Evolutionary conservation across 306 rosid genomes (phyloP).

Genomic region (Cyclanthera cordifolia): DNA sequence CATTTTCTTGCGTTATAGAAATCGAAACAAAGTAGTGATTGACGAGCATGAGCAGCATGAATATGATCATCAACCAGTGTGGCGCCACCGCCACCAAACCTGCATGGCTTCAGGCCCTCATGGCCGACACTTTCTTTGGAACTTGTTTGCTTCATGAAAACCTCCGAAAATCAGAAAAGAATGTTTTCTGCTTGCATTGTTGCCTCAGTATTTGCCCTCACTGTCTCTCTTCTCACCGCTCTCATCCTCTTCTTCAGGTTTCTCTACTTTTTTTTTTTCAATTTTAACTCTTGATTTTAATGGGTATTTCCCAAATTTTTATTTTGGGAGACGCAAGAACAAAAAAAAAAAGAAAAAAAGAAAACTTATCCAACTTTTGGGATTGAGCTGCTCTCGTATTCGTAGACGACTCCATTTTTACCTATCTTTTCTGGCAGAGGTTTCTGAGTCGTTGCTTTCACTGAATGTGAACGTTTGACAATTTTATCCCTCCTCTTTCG

Average conservation of each 20-base stretch:
- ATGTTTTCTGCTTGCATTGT: constrained; percentile 83
- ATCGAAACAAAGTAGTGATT: background rate
- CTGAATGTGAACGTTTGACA: constrained; percentile 2
- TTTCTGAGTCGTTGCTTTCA: constrained; percentile 76
- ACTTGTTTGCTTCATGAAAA: constrained; percentile 75
- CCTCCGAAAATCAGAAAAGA: constrained; percentile 90
- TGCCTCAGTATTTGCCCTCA: constrained; percentile 85
- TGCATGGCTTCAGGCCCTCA: constrained; percentile 82
- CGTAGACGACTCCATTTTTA: constrained; percentile 56
- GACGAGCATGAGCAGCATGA: too few relatives aligned
- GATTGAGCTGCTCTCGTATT: constrained; percentile 56
- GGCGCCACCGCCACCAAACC: constrained; percentile 29
- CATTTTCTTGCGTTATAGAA: background rate
- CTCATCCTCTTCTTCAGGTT: constrained; percentile 14
- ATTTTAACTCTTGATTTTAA: too few relatives aligned
- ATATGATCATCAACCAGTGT: background rate
- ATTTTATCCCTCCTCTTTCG: too few relatives aligned
- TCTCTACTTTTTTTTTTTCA: background rate
- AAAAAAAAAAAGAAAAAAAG: too few relatives aligned
- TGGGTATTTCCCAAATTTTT: background rate
- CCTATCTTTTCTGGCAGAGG: constrained; percentile 51
- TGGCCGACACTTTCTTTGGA: constrained; percentile 90
- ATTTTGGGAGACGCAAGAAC: too few relatives aligned
- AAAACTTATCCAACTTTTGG: constrained; percentile 30
- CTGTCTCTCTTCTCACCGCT: constrained; percentile 44